Conservation (phyloP, 768 basidiomycete species). For the Gautieria morchelliformis region DNA sequence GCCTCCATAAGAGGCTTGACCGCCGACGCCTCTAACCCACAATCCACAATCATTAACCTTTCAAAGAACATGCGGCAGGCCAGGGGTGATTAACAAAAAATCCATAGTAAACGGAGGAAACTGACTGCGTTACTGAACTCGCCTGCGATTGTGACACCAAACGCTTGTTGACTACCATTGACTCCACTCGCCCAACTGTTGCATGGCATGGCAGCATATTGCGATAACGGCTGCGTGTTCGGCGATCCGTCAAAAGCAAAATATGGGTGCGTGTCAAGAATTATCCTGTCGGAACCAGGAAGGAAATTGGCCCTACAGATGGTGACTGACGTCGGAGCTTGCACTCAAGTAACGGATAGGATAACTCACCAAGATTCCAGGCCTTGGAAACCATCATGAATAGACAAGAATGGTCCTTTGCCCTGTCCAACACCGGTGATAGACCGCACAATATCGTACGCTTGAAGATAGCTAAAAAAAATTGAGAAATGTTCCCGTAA, state of each 20-base stretch:
- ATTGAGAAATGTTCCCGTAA: background rate
- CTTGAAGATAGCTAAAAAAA: slow-evolving; percentile 24
- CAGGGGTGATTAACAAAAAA: background rate
- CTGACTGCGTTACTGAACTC: slow-evolving; percentile 55
- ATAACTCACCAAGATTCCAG: slow-evolving; percentile 38
- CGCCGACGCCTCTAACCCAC: slow-evolving; percentile 32
- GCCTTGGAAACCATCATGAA: slow-evolving; percentile 60
- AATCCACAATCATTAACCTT: slow-evolving; percentile 24
- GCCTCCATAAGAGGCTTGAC: slow-evolving; percentile 32
- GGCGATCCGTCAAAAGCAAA: slow-evolving; percentile 43
- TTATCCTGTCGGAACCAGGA: slow-evolving; percentile 47
- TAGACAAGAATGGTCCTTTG: slow-evolving; percentile 42
- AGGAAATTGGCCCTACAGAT: slow-evolving; percentile 23
- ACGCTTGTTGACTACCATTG: slow-evolving; percentile 36
- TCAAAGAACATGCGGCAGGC: background rate
- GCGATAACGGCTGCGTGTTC: slow-evolving; percentile 23
- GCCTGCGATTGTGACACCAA: slow-evolving; percentile 66
- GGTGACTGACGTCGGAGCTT: background rate
- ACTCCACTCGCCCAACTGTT: slow-evolving; percentile 26
- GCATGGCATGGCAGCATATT: slow-evolving; percentile 20
- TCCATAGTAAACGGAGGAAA: background rate
- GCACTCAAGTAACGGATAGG: slow-evolving; percentile 5
- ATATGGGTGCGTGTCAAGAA: slow-evolving; percentile 64
- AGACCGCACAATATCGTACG: slow-evolving; percentile 47
- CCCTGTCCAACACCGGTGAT: slow-evolving; percentile 70